Evolutionary conservation across 208 protist genomes (phyloP).

Genomic region (Phytomonas francai): DNA sequence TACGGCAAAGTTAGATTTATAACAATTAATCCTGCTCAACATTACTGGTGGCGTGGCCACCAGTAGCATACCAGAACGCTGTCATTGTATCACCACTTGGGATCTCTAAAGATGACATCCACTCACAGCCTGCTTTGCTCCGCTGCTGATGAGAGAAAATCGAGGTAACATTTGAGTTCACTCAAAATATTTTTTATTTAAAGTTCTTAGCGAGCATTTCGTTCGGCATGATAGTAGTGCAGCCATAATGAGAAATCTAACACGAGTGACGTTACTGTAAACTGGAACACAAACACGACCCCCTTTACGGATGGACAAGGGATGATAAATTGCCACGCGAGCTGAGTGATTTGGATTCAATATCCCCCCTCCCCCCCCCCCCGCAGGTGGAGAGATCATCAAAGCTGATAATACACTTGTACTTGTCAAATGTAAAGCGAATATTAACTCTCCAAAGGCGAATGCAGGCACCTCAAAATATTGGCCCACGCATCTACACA

Average conservation of each 20-base stretch:
- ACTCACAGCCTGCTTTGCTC: conserved; percentile 20
- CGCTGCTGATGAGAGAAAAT: not conserved
- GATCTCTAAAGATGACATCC: conserved; percentile 66
- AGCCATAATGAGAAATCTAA: conserved; percentile 26
- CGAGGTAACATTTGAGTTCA: conserved; percentile 79
- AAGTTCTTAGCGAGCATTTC: conserved; percentile 81
- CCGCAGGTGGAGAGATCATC: not conserved
- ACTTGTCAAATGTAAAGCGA: not conserved
- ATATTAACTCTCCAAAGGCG: not conserved
- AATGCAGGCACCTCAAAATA: not conserved
- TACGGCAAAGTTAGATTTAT: not conserved
- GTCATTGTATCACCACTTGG: conserved; percentile 59
- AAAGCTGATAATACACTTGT: not conserved
- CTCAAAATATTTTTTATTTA: conserved; percentile 74
- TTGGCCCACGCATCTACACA: not conserved
- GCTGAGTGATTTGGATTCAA: not conserved
- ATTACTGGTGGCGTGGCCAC: conserved; percentile 60
- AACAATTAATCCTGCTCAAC: conserved; percentile 43
- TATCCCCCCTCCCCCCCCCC: not conserved
- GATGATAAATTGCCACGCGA: not conserved
- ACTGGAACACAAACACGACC: conserved; percentile 53
- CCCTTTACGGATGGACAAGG: not conserved
- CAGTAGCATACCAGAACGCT: conserved; percentile 35
- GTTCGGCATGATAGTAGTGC: conserved; percentile 47
- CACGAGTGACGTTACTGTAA: conserved; percentile 39